Percentiles rank a stretch among this genome's conserved stretches.
phyloP scores from a whole-genome alignment of 768 basidiomycete species.

The Serendipita sp. region DNA sequence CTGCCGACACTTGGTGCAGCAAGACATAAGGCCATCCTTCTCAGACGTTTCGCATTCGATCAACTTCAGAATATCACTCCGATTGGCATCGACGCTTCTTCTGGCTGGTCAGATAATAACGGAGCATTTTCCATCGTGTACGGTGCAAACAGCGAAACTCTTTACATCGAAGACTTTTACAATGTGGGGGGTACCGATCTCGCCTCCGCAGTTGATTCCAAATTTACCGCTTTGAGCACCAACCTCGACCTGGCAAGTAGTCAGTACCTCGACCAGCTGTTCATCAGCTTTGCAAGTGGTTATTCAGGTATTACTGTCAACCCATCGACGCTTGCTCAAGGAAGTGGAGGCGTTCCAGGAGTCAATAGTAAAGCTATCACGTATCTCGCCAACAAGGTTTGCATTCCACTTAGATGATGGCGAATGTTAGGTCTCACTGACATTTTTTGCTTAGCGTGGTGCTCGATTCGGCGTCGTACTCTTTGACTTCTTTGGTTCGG shows the following conservation, averaged over 20 bases:
- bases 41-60: conserved; percentile 1
- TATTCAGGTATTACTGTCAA: not conserved
- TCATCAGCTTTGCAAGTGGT: conserved; percentile 8
- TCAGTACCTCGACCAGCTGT: not conserved
- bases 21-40: not conserved
- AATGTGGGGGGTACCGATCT: conserved; percentile 4
- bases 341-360: conserved; percentile 4
- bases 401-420: too few relatives aligned
- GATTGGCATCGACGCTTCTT: conserved; percentile 1
- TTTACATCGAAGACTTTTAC: conserved; percentile 6
- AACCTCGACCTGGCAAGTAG: conserved; percentile 6
- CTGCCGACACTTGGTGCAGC: not conserved
- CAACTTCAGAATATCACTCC: not conserved
- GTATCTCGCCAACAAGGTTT: not conserved
- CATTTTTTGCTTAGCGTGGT: not conserved
- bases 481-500: conserved; percentile 3
- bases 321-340: not conserved
- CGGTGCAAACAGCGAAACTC: not conserved
- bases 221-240: not conserved
- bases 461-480: conserved; percentile 2
- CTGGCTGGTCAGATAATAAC: not conserved
- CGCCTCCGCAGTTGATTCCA: not conserved
- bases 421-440: too few relatives aligned
- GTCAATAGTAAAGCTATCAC: conserved; percentile 6
- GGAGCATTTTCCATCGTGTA: not conserved